phyloP scores from a whole-genome alignment of 208 protist genomes.

The Acanthamoeba lenticulata region DNA sequence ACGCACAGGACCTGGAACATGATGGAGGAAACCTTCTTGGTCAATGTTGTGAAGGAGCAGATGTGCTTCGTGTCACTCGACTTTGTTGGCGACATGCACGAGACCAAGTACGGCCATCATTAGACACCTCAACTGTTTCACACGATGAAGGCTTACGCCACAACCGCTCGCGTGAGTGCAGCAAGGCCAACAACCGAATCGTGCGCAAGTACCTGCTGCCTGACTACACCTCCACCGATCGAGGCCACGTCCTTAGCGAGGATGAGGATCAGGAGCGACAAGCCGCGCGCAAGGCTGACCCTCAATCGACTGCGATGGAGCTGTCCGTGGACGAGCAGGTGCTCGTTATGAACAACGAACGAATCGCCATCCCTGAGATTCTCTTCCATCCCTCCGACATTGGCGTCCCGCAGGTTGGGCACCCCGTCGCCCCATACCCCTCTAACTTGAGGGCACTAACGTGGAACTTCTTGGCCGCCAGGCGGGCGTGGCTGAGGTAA shows the following conservation, averaged over 20 bases:
- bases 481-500: constrained; percentile 80
- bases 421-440: background rate
- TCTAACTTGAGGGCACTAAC: too few species aligned
- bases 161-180: background rate
- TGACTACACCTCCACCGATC: constrained; percentile 18
- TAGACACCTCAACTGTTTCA: background rate
- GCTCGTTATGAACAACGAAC: constrained; percentile 73
- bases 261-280: background rate
- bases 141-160: background rate
- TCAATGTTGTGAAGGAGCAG: constrained; percentile 79
- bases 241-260: background rate
- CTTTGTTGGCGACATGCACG: constrained; percentile 71
- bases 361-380: constrained; percentile 80
- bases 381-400: constrained; percentile 80
- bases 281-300: background rate
- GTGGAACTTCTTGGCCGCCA: constrained; percentile 9
- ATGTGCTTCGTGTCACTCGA: constrained; percentile 78
- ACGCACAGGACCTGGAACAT: constrained; percentile 79
- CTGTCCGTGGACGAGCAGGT: background rate
- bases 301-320: background rate
- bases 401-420: background rate
- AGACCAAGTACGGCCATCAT: background rate
- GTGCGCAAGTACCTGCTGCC: constrained; percentile 41
- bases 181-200: constrained; percentile 44
- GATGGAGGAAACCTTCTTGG: constrained; percentile 83